A percentile compares a stretch with the other conserved stretches of the same genome.
These are phyloP conservation scores for Agroathelia rolfsii DNA, from an alignment of 1,284 basidiomycete genomes.

Conservation along the genomic window DNA sequence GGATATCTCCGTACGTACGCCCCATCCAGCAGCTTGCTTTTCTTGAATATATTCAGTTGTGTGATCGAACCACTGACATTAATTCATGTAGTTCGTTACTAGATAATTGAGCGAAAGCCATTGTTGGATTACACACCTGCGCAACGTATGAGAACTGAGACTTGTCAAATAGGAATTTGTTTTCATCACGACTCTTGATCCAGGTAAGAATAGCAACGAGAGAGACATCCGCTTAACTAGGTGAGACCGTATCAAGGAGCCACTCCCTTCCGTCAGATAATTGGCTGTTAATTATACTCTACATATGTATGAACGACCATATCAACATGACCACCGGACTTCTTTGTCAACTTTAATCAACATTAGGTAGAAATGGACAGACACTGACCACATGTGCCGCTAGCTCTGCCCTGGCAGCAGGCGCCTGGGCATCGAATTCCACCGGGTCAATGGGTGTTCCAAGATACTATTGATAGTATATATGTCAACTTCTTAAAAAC, in stretches of 20 bases:
- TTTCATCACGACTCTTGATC: constrained; percentile 28
- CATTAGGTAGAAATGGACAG: no score
- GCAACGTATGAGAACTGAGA: constrained; percentile 3
- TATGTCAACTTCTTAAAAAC: no score
- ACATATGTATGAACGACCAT: no score
- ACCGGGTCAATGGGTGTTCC: constrained; percentile 28
- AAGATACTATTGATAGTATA: no score
- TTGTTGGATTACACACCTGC: constrained; percentile 5
- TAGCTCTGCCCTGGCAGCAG: constrained; percentile 24
- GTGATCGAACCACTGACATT: constrained; percentile 35
- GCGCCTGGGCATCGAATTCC: constrained; percentile 22
- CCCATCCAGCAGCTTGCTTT: constrained; percentile 18
- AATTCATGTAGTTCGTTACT: constrained; percentile 4
- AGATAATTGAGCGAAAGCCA: constrained; percentile 11
- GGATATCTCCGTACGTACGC: constrained; percentile 24
- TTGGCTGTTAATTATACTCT: constrained; percentile 42
- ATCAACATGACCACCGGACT: no score
- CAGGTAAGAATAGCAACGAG: constrained; percentile 38
- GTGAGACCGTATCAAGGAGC: constrained; percentile 42
- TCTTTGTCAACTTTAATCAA: constrained; percentile 8
- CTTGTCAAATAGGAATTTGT: constrained; percentile 33
- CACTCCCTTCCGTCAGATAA: constrained; percentile 47
- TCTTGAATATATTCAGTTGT: constrained; percentile 27
- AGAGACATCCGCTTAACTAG: constrained; percentile 42
- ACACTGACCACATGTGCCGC: constrained; percentile 30